phyloP scores from a whole-genome alignment of 768 basidiomycete species.

The Serendipita vermifera region DNA sequence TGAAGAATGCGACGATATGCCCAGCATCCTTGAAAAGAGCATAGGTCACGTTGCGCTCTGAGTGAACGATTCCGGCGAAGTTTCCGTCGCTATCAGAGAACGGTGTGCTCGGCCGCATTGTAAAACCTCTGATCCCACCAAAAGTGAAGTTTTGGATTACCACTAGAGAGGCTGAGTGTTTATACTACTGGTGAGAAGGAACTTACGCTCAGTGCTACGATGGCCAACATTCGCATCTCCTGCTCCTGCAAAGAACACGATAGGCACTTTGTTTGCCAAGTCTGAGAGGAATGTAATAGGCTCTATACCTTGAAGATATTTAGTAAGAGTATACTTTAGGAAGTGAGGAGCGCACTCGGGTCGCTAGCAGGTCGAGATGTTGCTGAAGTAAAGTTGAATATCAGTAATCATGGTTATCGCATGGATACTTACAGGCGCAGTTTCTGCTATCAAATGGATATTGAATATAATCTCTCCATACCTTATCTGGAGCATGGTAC shows the following conservation, averaged over 20 bases:
- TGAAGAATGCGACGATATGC: conserved; percentile 28
- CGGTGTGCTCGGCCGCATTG: conserved; percentile 50
- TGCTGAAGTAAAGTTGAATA: no score
- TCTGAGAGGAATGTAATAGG: conserved; percentile 51
- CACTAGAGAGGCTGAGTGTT: neutral
- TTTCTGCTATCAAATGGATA: conserved; percentile 29
- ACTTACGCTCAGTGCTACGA: conserved; percentile 46
- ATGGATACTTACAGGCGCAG: no score
- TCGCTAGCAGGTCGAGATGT: no score
- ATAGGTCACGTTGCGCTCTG: conserved; percentile 51
- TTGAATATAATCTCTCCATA: conserved; percentile 28
- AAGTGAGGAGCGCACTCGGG: conserved; percentile 22
- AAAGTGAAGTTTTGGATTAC: conserved; percentile 56
- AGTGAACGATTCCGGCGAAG: conserved; percentile 56
- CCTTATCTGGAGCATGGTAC: conserved; percentile 55
- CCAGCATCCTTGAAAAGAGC: conserved; percentile 28
- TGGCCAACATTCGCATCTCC: conserved; percentile 55
- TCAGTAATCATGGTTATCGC: no score
- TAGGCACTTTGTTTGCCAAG: conserved; percentile 42
- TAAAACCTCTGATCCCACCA: conserved; percentile 64
- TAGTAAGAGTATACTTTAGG: neutral
- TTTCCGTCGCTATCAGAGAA: conserved; percentile 49
- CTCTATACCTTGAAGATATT: neutral
- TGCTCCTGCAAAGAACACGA: conserved; percentile 54
- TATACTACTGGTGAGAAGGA: neutral